phyloP scores from a whole-genome alignment of 2,329 filamentous ascomycete genomes.

The Cladosporium sp. region DNA sequence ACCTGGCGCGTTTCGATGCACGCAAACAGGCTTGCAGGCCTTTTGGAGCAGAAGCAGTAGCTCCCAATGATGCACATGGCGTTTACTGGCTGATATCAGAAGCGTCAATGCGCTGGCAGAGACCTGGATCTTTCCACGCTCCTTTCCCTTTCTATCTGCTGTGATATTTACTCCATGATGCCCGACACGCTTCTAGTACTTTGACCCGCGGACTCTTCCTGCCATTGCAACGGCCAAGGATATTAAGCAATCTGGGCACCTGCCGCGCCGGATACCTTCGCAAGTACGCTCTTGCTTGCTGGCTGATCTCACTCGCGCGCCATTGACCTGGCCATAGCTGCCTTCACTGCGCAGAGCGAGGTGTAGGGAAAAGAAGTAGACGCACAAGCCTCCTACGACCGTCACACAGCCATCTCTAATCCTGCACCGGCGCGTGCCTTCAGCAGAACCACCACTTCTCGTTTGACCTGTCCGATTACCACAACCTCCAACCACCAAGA shows the following conservation, averaged over 20 bases:
- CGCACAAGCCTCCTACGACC: neutral
- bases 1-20: neutral
- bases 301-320: neutral
- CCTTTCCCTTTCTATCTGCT: neutral
- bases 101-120: neutral
- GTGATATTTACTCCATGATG: neutral
- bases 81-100: neutral
- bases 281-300: neutral
- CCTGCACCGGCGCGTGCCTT: neutral
- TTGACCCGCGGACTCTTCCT: neutral
- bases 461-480: neutral
- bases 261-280: neutral
- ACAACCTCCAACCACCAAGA: neutral
- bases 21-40: neutral
- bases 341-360: too few species aligned
- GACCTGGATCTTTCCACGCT: neutral
- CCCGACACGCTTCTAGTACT: too few species aligned
- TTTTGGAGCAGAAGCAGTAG: neutral
- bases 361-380: too few species aligned
- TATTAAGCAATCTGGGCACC: neutral
- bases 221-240: neutral
- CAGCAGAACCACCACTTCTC: neutral
- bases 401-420: neutral
- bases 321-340: neutral
- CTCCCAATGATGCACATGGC: conserved; percentile 1